phyloP scores from a whole-genome alignment of 2,329 filamentous ascomycete species.

The Cercospora zeae-maydis region DNA sequence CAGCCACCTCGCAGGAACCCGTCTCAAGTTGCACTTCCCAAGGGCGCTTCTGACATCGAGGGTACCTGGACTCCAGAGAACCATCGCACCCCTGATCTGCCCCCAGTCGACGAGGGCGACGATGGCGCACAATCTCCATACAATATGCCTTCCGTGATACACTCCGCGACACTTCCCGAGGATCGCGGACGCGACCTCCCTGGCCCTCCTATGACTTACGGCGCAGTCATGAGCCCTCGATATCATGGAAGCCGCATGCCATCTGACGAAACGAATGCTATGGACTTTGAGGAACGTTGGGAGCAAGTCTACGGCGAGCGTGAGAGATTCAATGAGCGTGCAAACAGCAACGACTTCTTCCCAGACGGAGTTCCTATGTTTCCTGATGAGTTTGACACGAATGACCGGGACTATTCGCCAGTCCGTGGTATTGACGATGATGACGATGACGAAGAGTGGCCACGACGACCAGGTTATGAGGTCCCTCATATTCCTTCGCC shows the following conservation, averaged over 20 bases:
- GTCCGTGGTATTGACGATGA: slow-evolving; percentile 13
- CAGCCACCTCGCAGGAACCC: slow-evolving; percentile 8
- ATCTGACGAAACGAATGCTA: slow-evolving; percentile 6
- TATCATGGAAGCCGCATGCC: slow-evolving; percentile 4
- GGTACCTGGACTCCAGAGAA: slow-evolving; percentile 5
- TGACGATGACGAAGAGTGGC: slow-evolving; percentile 10
- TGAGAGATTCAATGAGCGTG: slow-evolving; percentile 6
- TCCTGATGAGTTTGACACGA: slow-evolving; percentile 13
- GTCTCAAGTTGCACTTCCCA: slow-evolving; percentile 10
- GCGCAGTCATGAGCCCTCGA: slow-evolving; percentile 9
- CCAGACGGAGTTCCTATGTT: slow-evolving; percentile 9
- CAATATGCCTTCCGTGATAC: slow-evolving; percentile 5
- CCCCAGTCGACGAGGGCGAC: slow-evolving; percentile 7
- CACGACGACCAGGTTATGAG: slow-evolving; percentile 13
- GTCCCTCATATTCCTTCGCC: slow-evolving; percentile 11
- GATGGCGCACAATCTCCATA: slow-evolving; percentile 14
- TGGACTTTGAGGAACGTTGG: slow-evolving; percentile 5
- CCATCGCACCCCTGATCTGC: neutral
- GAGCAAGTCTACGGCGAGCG: slow-evolving; percentile 5
- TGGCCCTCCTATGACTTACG: slow-evolving; percentile 4
- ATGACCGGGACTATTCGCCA: slow-evolving; percentile 10
- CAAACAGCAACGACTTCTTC: slow-evolving; percentile 12
- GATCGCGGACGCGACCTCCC: slow-evolving; percentile 8
- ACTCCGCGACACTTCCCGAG: slow-evolving; percentile 10
- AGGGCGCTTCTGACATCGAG: slow-evolving; percentile 6